phyloP scores from a whole-genome alignment of 441 rosid species.

The Dalechampia spathulata region DNA sequence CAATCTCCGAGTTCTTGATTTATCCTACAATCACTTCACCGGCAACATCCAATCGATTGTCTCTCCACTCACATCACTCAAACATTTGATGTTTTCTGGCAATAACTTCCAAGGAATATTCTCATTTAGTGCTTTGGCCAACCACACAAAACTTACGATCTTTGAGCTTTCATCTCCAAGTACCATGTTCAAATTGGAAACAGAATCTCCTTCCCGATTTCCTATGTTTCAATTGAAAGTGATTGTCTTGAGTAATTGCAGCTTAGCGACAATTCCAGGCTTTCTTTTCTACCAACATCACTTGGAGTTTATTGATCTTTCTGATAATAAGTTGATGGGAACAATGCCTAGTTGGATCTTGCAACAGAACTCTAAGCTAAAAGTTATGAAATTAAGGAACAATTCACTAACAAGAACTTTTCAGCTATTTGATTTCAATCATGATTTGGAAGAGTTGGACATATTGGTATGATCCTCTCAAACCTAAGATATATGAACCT shows the following conservation, averaged over 20 bases:
- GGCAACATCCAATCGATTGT: background rate
- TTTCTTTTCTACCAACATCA: background rate
- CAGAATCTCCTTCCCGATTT: background rate
- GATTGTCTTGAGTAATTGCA: background rate
- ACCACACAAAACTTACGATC: background rate
- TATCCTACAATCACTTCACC: background rate
- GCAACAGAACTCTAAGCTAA: background rate
- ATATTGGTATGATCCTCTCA: background rate
- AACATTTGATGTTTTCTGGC: background rate
- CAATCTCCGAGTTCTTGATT: background rate
- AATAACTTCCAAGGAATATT: background rate
- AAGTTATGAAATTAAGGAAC: background rate
- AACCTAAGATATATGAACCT: background rate
- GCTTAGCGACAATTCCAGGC: background rate
- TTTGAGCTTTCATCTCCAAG: too few relatives aligned
- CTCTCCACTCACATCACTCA: background rate
- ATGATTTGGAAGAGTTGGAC: background rate
- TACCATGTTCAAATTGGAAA: background rate
- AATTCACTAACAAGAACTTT: background rate
- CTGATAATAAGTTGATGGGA: background rate
- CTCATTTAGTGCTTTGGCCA: background rate
- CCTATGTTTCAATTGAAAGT: background rate
- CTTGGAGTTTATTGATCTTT: background rate
- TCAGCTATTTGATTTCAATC: background rate
- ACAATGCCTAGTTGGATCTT: background rate